phyloP scores from a whole-genome alignment of 768 basidiomycete genomes.

The Sutorius australiensis region DNA sequence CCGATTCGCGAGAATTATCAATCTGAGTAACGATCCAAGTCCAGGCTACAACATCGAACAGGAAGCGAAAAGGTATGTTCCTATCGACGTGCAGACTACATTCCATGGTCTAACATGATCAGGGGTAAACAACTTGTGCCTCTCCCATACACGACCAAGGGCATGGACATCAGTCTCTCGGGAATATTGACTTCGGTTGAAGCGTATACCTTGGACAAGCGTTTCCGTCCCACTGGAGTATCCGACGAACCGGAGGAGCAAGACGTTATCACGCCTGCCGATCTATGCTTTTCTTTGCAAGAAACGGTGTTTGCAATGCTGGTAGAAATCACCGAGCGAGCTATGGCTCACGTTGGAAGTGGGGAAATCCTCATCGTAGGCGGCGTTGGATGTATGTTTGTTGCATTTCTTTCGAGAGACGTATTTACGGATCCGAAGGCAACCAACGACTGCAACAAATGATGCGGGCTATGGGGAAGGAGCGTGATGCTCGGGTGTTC shows the following conservation, averaged over 20 bases:
- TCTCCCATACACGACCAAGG: conserved; percentile 94
- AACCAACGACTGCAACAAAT: conserved; percentile 94
- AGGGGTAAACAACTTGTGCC: conserved; percentile 82
- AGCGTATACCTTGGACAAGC: conserved; percentile 81
- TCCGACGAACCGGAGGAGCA: conserved; percentile 38
- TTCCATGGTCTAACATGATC: conserved; percentile 1
- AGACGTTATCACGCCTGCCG: conserved; percentile 88
- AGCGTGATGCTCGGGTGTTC: conserved; percentile 85
- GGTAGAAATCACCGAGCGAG: conserved; percentile 97
- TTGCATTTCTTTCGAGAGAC: background rate
- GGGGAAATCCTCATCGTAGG: conserved; percentile 97
- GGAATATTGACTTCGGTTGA: conserved; percentile 88
- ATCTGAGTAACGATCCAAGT: conserved; percentile 90
- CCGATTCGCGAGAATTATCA: conserved; percentile 92
- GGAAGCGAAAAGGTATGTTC: conserved; percentile 76
- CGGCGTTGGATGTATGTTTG: conserved; percentile 92
- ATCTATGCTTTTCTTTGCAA: conserved; percentile 94
- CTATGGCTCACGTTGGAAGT: conserved; percentile 98
- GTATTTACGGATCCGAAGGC: conserved; percentile 43
- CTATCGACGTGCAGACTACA: background rate
- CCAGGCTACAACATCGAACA: conserved; percentile 98
- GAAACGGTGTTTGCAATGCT: conserved; percentile 98
- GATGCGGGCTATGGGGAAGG: conserved; percentile 97
- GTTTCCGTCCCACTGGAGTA: conserved; percentile 55
- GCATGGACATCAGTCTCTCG: conserved; percentile 97